phyloP scores from a whole-genome alignment of 1,284 basidiomycete species.

The Cutaneotrichosporon cavernicola region DNA sequence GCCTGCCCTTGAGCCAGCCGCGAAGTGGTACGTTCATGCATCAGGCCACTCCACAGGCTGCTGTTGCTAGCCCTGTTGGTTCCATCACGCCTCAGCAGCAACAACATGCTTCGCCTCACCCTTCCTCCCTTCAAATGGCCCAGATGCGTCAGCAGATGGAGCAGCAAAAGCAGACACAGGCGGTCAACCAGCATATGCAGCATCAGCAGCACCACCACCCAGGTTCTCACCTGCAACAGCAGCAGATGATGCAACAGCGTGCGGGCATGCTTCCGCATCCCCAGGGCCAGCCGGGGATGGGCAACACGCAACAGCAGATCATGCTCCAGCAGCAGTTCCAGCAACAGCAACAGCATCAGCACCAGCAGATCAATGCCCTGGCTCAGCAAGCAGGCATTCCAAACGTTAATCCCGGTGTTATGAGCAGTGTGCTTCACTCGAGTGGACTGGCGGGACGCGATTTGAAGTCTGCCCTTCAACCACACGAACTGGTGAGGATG shows the following conservation, averaged over 20 bases:
- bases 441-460: slow-evolving; percentile 40
- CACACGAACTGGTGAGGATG: slow-evolving; percentile 41
- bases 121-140: slow-evolving; percentile 18
- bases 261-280: slow-evolving; percentile 14
- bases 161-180: slow-evolving; percentile 24
- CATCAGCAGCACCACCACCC: slow-evolving; percentile 17
- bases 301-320: slow-evolving; percentile 25
- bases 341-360: slow-evolving; percentile 22
- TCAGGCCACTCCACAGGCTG: slow-evolving; percentile 24
- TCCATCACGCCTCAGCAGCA: slow-evolving; percentile 34
- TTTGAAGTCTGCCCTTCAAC: slow-evolving; percentile 18
- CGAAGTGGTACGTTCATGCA: slow-evolving; percentile 22
- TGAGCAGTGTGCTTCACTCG: slow-evolving; percentile 33
- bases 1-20: slow-evolving; percentile 16
- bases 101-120: slow-evolving; percentile 23
- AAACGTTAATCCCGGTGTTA: slow-evolving; percentile 39
- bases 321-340: slow-evolving; percentile 28
- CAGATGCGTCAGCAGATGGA: slow-evolving; percentile 20
- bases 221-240: slow-evolving; percentile 19
- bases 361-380: slow-evolving; percentile 10
- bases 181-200: slow-evolving; percentile 17
- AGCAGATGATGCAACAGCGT: slow-evolving; percentile 21
- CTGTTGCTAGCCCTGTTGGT: slow-evolving; percentile 22
- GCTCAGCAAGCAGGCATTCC: background rate
- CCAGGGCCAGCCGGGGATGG: slow-evolving; percentile 13